Evolutionary conservation across 1,139 yeast genomes (phyloP), one percentile per base, ranked within the genome.

Genomic region (Geotrichum carabidarum): DNA sequence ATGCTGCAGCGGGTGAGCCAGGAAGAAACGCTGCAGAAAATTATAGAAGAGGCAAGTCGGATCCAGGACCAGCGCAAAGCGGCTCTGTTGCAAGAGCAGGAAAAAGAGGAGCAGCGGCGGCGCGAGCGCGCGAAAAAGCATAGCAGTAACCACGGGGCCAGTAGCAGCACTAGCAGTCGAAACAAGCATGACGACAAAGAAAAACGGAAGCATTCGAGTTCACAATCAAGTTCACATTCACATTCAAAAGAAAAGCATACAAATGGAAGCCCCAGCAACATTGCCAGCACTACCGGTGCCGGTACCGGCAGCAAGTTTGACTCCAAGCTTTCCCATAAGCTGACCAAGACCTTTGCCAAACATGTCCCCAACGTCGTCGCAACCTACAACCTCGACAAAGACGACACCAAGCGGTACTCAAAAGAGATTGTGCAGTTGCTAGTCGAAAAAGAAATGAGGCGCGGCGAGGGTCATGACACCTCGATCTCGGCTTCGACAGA

Each of bases 301-400:
- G n/a, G 42, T 18, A 38, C 7, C 42, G n/a, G 18, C 12, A 31
- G 17, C 4, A 17, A 31, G 15, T 14, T 4, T 7, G 30, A 43
- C 35, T 22, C 34, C 15, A 32, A 17, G 15, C 37, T n/a, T 7
- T 14, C 18, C 2, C 37, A 22, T 5, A 3, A 22, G 27, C 27
- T 34, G 4, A 44, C 47, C n/a, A 8, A 6, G 17, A 12, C 30
- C 44, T 81, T 93, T 68, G 98, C 97, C 1, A 72, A 78, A 30
- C 77, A 81, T 63, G 86, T 93, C 17, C 97, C 98, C 3, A 90
- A 90, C 64, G 71, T 86, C 63, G 76, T 91, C 52, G 83, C 83
- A 61, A 80, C 80, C 61, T 82, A 84, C 67, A 85, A 82, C 55
- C 75, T 91, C 27, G 93, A 90, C 1, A 82, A 82, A 58, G 95